Base-by-base conservation (phyloP, 768 basidiomycete species). In the Rhizopogon salebrosus region DNA sequence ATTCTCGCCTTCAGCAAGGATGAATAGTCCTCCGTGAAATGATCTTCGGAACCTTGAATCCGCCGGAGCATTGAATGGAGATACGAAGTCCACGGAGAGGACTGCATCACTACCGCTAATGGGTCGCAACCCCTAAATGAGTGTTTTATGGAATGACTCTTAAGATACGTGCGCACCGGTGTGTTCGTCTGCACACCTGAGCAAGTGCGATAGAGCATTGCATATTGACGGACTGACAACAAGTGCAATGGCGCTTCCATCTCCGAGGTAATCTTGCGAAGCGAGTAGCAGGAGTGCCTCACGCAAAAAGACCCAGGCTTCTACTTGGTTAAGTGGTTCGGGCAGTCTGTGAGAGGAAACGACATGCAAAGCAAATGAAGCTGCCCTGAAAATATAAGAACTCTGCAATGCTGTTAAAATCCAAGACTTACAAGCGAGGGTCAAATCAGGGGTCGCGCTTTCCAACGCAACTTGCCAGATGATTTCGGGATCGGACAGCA, bases 211-310 rank as follows among this genome's bases (percentile, higher is more conserved):
- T 49, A 88, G 58, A 10, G 78, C 83, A 29, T 61, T 56, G 54
- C 80, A 87, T 50, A 89, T 64, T 14, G 68, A 64, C 8, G 80
- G 75, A 43, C 73, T 72, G 9, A 77, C 65, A 26, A 83, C 57
- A 41, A 84, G 57, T 9, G 78, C 78, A 23, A 85, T 67, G 2
- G 77, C 68, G 53, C 79, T 78, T 26, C 80, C 75, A 34, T 78
- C 76, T 24, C 65, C 72, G n/a, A 65, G 31, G 51, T 76, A 75
- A 38, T 77, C 66, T 23, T 66, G 70, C n/a, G 73, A 69, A 29
- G 80, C 59, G 34, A 82, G 76, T 35, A 80, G 65, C 6, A 83
- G 57, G 6, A 82, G 59, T 1, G 71, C 65, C 49, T 82, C 78
- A 26, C 78, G 65, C 48, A 89, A 62, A 60, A 78, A 73, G 41